A percentile compares a stretch with the other conserved stretches of the same genome.
phyloP scores from a whole-genome alignment of 1,139 yeast genomes.

The Tardiomyces depauwii region DNA sequence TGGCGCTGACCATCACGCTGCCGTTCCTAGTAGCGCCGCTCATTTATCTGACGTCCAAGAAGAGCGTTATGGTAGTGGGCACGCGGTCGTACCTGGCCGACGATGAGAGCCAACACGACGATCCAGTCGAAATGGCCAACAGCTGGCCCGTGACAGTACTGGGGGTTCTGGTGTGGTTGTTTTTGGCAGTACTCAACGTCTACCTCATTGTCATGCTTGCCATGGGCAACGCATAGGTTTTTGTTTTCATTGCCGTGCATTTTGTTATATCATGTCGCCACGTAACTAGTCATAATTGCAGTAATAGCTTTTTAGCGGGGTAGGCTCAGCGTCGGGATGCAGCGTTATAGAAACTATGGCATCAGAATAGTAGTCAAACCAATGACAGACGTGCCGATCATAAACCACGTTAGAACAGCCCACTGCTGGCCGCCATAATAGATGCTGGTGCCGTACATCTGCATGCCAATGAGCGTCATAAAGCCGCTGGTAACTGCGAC shows the following conservation, averaged over 20 bases:
- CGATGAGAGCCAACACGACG: slow-evolving; percentile 48
- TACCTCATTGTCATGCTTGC: slow-evolving; percentile 62
- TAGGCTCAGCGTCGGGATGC: no score
- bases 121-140: slow-evolving; percentile 40
- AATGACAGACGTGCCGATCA: slow-evolving; percentile 22
- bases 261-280: no score
- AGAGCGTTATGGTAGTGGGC: slow-evolving; percentile 46
- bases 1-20: slow-evolving; percentile 56
- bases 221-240: not conserved
- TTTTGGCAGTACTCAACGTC: slow-evolving; percentile 51
- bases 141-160: slow-evolving; percentile 43
- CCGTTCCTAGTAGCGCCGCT: slow-evolving; percentile 73
- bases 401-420: slow-evolving; percentile 18
- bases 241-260: not conserved
- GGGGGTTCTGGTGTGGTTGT: slow-evolving; percentile 26
- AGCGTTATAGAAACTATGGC: no score
- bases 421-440: slow-evolving; percentile 47
- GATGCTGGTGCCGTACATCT: slow-evolving; percentile 75
- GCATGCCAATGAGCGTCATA: slow-evolving; percentile 64
- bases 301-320: no score
- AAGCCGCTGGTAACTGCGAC: slow-evolving; percentile 79
- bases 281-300: slow-evolving; percentile 7
- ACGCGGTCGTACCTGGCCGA: slow-evolving; percentile 2
- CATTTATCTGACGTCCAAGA: slow-evolving; percentile 59
- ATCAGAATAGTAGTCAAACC: slow-evolving; percentile 8